Evolutionary conservation across 148 eudicot genomes (phyloP), one percentile per base, ranked within the genome.

Genomic region (Amaranthus hypochondriacus): DNA sequence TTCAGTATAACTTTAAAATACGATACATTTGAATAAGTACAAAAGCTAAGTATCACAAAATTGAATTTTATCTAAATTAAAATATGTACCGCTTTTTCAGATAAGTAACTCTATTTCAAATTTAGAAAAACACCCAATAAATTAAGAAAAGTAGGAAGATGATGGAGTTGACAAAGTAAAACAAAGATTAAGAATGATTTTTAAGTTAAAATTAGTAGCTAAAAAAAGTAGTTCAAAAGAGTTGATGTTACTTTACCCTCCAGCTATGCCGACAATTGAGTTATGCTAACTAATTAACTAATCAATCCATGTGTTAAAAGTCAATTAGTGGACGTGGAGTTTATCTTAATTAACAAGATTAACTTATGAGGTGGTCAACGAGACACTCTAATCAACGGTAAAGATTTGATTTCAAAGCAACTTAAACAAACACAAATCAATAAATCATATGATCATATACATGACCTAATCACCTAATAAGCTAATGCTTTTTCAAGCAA

Each of bases 261-360:
- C 65, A 74, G 68, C 53, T 49, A 79, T 73, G 77, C 69, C 67
- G 55, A 59, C 62, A 66, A 47, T 21, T 59, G 10, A 68, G 73
- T 73, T 52, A 46, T 69, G 9, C 62, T 49, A 62, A 62, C 28
- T 13, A 10, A 51, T 9, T 65, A 48, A 7, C 12, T 8, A n/a
- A 4, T 47, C 46, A 56, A 0, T 51, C 63, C 80, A 72, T 72
- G 67, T 66, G 79, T 72, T 57, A n/a, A 72, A 77, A 69, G 76
- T 66, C 72, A 66, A 72, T 18, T 42, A 57, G 10, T 44, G 48
- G 48, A 39, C 10, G 62, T 47, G 54, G 46, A 66, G 59, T 72
- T 73, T 4, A 62, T 62, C 48, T 62, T 74, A 15, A 55, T 18
- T 59, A 11, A 39, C 55, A 47, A 21, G 8, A n/a, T 69, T 12